Evolutionary conservation across 371 early-diverging fungal species (phyloP), one percentile per base, ranked within the genome.

Genomic region (Mucor lusitanicus): DNA sequence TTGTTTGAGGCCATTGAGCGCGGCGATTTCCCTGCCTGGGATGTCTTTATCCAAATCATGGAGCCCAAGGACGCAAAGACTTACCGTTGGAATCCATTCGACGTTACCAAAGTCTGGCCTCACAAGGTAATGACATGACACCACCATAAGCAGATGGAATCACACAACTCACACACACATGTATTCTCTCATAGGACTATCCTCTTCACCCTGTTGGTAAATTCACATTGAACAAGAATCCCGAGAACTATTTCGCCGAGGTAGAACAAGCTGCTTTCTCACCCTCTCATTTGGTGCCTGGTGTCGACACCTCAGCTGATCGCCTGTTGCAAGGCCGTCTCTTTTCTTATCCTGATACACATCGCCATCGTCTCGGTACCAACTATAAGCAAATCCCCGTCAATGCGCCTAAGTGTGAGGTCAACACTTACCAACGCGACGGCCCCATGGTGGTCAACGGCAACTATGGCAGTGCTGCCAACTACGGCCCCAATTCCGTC

Each of bases 21-120:
- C 33, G 91, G 89, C 48, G 89, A 92, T 8, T 80, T 76, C 67
- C 93, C 94, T 53, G 80, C 84, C 11, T 94, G 93, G 92, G 80
- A 84, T 50, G 85, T 90, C 23, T 86, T 85, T 54, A 59, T 93
- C 33, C 95, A 94, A 81, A 71, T 92, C 60, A 88, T 94, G 85
- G 83, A 84, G 21, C 82, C 83, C 19, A 83, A 87, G 46, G 85
- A 92, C 70, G 94, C 91, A 1, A 82, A 84, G 69, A 89, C 78
- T 56, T 91, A 88, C 70, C 85, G 85, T 25, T 94, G 84, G 79
- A 89, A 94, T 66, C 79, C 87, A 15, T 89, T 95, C 70, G 95
- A 95, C 76, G 86, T 90, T 60, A 95, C 95, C 73, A 95, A 94
- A 85, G 86, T 92, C 48, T 87, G 90, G 86, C 84, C 91, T 37